Percentiles rank a stretch among this genome's conserved stretches.
These are phyloP conservation scores for Podaxis carcinomalis DNA, from an alignment of 768 basidiomycete genomes.

Conservation along the genomic window DNA sequence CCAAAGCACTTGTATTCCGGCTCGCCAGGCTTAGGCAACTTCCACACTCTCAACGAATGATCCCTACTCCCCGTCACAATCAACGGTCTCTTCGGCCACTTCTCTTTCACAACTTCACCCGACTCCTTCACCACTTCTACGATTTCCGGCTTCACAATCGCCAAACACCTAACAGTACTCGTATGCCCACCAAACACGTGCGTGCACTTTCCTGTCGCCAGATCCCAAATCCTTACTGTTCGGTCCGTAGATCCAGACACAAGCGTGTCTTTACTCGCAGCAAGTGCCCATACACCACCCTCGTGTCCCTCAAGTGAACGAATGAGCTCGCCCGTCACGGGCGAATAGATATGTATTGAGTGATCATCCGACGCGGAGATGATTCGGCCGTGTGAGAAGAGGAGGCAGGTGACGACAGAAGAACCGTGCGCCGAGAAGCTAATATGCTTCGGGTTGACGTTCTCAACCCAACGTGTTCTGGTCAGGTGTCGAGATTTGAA, in stretches of 20 bases:
- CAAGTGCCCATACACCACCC: slow-evolving; percentile 97
- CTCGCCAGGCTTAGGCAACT: slow-evolving; percentile 56
- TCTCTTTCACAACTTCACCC: slow-evolving; percentile 61
- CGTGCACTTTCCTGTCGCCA: slow-evolving; percentile 73
- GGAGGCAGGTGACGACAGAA: slow-evolving; percentile 91
- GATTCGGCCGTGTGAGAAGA: slow-evolving; percentile 92
- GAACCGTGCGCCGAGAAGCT: slow-evolving; percentile 87
- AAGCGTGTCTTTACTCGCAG: slow-evolving; percentile 79
- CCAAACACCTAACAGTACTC: slow-evolving; percentile 91
- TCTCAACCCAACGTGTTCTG: slow-evolving; percentile 76
- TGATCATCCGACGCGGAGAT: slow-evolving; percentile 98
- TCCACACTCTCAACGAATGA: slow-evolving; percentile 59
- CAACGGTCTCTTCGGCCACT: slow-evolving; percentile 61
- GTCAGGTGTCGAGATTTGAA: slow-evolving; percentile 39
- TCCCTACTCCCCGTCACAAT: slow-evolving; percentile 76
- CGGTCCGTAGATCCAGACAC: slow-evolving; percentile 94
- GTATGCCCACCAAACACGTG: slow-evolving; percentile 97
- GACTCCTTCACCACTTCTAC: slow-evolving; percentile 68
- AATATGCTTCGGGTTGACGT: slow-evolving; percentile 66
- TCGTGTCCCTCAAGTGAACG: slow-evolving; percentile 85
- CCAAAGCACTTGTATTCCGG: slow-evolving; percentile 70
- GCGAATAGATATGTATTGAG: slow-evolving; percentile 92
- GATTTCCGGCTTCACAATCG: slow-evolving; percentile 92
- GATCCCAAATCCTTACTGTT: slow-evolving; percentile 89
- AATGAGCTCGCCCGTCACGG: slow-evolving; percentile 71